Percentiles rank a stretch among this genome's conserved stretches.
Conservation (phyloP, 1,284 basidiomycete species). For the Vanrija pseudolonga region DNA sequence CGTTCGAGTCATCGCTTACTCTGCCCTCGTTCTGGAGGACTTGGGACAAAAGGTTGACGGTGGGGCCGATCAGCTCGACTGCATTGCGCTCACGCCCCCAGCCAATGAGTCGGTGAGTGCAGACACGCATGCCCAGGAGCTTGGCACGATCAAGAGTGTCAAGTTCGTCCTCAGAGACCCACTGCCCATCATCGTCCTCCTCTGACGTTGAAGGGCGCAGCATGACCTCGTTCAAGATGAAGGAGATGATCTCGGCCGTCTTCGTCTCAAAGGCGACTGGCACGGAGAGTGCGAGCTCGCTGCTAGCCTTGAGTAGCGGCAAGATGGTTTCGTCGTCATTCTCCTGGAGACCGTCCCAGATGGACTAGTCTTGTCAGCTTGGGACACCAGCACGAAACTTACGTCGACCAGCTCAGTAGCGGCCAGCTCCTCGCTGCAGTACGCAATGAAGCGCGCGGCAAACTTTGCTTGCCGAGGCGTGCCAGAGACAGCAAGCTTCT, state of each 20-base stretch:
- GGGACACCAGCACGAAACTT: conserved; percentile 20
- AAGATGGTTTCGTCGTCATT: conserved; percentile 59
- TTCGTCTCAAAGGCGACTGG: conserved; percentile 71
- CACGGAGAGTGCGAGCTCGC: conserved; percentile 67
- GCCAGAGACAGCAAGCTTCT: conserved; percentile 60
- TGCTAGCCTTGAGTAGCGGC: conserved; percentile 66
- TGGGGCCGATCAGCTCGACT: conserved; percentile 64
- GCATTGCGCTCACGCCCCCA: conserved; percentile 62
- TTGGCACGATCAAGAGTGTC: conserved; percentile 57
- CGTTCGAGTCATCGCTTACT: conserved; percentile 58
- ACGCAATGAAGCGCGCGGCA: conserved; percentile 71
- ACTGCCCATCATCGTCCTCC: conserved; percentile 54
- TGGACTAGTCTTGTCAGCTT: conserved; percentile 5
- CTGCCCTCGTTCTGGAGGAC: conserved; percentile 65
- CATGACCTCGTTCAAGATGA: conserved; percentile 69
- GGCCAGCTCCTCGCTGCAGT: conserved; percentile 57
- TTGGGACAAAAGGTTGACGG: conserved; percentile 67
- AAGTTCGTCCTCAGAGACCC: conserved; percentile 66
- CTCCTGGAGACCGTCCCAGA: conserved; percentile 57
- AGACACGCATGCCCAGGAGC: conserved; percentile 69
- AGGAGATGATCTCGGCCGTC: conserved; percentile 67
- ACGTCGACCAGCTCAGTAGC: conserved; percentile 65
- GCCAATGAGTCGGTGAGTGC: conserved; percentile 70
- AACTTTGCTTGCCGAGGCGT: conserved; percentile 77
- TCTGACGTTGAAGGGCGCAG: conserved; percentile 56